Conservation (phyloP, 1,284 basidiomycete species). For the Thelephora terrestris region DNA sequence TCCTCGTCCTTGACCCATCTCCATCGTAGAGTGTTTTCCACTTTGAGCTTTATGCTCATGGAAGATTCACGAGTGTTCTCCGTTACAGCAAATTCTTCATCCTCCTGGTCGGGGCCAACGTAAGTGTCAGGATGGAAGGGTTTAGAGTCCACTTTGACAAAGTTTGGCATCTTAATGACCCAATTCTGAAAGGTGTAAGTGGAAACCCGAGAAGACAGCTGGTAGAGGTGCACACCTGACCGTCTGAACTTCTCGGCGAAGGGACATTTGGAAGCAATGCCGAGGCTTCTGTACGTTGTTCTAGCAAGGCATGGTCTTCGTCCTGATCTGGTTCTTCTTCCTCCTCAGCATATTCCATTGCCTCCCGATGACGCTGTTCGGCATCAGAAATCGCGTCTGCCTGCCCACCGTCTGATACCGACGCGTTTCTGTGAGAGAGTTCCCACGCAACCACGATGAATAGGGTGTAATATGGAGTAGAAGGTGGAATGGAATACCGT, state of each 20-base stretch:
- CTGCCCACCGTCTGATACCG: conserved; percentile 31
- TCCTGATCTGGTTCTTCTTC: conserved; percentile 39
- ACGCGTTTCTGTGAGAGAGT: conserved; percentile 25
- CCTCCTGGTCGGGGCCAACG: conserved; percentile 69
- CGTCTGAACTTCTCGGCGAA: conserved; percentile 58
- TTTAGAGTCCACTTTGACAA: conserved; percentile 71
- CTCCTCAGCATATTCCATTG: conserved; percentile 75
- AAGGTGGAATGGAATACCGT: conserved; percentile 12
- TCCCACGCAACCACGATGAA: neutral
- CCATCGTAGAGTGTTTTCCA: conserved; percentile 89
- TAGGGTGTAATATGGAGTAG: neutral
- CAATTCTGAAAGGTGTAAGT: conserved; percentile 44
- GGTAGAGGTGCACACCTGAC: conserved; percentile 39
- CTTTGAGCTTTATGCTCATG: conserved; percentile 75
- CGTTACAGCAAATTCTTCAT: conserved; percentile 45
- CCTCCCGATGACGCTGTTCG: conserved; percentile 57
- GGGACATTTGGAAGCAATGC: conserved; percentile 73
- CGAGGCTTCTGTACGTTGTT: conserved; percentile 53
- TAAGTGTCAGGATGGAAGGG: conserved; percentile 78
- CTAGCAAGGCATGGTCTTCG: conserved; percentile 28
- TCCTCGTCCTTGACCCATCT: conserved; percentile 70
- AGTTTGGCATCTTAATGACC: conserved; percentile 79
- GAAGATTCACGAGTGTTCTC: conserved; percentile 58
- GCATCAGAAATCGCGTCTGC: conserved; percentile 59
- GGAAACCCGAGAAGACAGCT: neutral